These are phyloP conservation scores for Entonaema liquescens DNA, from an alignment of 495 filamentous ascomycete genomes.

Conservation along the genomic window DNA sequence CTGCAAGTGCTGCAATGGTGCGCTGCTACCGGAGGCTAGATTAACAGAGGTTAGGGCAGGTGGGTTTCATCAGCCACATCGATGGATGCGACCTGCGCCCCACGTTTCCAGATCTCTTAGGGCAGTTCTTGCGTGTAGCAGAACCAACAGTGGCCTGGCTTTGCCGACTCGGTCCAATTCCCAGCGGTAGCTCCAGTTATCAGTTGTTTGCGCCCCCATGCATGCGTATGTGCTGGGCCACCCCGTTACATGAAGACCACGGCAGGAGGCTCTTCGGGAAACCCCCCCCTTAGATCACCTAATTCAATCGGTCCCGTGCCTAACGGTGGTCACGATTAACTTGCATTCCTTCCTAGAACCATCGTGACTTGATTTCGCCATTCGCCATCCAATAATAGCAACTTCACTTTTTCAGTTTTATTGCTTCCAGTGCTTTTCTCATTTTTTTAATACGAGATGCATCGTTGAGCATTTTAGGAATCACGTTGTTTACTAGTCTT, in stretches of 20 bases:
- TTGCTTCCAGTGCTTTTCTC: constrained; percentile 4
- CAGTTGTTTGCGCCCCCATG: constrained; percentile 3
- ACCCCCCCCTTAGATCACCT: constrained; percentile 10
- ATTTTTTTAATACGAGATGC: constrained; percentile 15
- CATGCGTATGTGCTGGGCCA: constrained; percentile 1
- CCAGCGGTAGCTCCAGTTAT: constrained; percentile 7
- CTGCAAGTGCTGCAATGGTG: too few species aligned
- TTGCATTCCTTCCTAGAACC: constrained; percentile 10
- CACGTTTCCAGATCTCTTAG: constrained; percentile 16
- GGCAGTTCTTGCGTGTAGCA: background rate
- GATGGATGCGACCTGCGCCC: constrained; percentile 18
- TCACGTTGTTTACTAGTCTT: background rate
- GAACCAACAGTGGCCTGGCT: background rate
- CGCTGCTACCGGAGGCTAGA: background rate
- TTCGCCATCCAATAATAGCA: constrained; percentile 1
- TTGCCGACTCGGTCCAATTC: constrained; percentile 23
- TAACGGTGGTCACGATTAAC: constrained; percentile 20
- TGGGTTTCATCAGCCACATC: constrained; percentile 2
- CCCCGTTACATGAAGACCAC: constrained; percentile 24
- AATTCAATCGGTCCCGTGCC: constrained; percentile 16
- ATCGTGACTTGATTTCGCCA: constrained; percentile 4
- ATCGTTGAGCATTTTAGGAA: constrained; percentile 1
- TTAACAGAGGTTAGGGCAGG: background rate
- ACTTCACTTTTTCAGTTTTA: constrained; percentile 5
- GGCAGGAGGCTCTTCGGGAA: constrained; percentile 38